Conservation (phyloP, 345 rosid genomes). For the Gossypium ekmanianum region DNA sequence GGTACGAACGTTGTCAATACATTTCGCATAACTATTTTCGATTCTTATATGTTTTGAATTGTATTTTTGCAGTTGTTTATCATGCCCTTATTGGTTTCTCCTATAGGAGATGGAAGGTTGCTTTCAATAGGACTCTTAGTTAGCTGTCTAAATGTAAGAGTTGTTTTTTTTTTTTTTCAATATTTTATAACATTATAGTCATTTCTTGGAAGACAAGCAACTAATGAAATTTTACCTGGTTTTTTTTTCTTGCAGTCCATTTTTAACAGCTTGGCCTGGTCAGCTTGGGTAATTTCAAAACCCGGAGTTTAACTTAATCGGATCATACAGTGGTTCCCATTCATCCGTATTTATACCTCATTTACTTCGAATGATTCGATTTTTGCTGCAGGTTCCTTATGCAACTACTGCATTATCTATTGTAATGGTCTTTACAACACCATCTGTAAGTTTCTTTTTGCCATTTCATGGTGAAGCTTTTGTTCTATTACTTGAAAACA, state of each 20-base stretch:
- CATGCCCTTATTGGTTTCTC: conserved; percentile 58
- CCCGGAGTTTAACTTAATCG: not conserved
- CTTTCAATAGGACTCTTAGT: conserved; percentile 67
- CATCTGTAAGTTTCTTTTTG: conserved; percentile 55
- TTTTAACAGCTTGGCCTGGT: conserved; percentile 71
- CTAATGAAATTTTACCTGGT: conserved; percentile 3
- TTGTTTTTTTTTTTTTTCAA: not conserved
- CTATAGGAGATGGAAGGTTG: conserved; percentile 55
- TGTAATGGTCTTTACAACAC: conserved; percentile 39
- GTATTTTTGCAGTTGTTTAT: conserved; percentile 54
- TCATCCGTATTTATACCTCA: not conserved
- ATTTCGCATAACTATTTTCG: not conserved
- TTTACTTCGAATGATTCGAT: not conserved
- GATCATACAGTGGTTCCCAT: not conserved
- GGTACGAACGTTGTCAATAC: conserved; percentile 23
- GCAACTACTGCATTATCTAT: conserved; percentile 36
- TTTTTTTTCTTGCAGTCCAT: conserved; percentile 49
- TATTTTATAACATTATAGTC: not conserved
- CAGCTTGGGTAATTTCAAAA: conserved; percentile 57
- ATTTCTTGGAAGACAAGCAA: not conserved
- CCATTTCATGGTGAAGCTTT: not conserved
- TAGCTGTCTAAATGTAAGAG: conserved; percentile 39
- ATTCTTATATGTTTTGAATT: not conserved
- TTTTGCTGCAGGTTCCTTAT: conserved; percentile 73
- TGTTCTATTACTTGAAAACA: not conserved